Evolutionary conservation across 129 eudicot genomes (phyloP).

Genomic region (Flaveria linearis): DNA sequence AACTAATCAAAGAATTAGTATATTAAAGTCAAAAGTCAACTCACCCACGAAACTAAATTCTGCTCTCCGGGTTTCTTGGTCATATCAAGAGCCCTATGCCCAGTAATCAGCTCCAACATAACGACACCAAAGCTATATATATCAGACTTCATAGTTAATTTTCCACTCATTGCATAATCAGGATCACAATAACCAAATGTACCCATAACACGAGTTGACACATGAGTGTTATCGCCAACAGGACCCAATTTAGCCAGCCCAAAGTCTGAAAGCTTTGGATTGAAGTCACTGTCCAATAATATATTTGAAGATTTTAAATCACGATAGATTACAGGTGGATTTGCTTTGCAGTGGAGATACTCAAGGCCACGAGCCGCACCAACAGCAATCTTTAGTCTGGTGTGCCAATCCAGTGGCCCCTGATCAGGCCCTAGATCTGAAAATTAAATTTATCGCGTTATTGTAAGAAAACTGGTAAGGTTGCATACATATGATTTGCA

Average conservation of each 20-base stretch:
- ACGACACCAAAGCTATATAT: conserved; percentile 91
- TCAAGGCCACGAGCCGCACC: conserved; percentile 90
- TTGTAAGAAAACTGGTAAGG: not conserved
- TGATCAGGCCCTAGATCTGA: conserved; percentile 53
- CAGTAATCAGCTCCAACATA: conserved; percentile 74
- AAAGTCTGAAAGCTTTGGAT: conserved; percentile 80
- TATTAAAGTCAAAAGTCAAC: conserved; percentile 25
- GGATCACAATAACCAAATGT: conserved; percentile 96
- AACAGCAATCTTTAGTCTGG: conserved; percentile 74
- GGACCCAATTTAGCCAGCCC: conserved; percentile 95
- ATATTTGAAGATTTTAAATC: conserved; percentile 90
- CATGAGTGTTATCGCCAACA: conserved; percentile 88
- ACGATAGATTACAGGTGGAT: conserved; percentile 91
- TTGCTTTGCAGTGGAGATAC: conserved; percentile 81
- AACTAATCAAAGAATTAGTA: not conserved
- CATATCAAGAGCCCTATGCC: conserved; percentile 72
- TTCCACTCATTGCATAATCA: conserved; percentile 87
- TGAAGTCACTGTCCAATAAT: conserved; percentile 72
- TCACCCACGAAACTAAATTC: conserved; percentile 77
- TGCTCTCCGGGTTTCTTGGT: conserved; percentile 60
- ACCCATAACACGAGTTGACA: conserved; percentile 91
- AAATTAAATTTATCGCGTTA: not conserved
- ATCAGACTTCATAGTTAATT: conserved; percentile 72
- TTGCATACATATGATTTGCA: not conserved
- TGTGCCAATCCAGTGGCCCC: conserved; percentile 71